phyloP scores from a whole-genome alignment of 2,329 filamentous ascomycete species.

The Aspergillus oerlinghausenensis region DNA sequence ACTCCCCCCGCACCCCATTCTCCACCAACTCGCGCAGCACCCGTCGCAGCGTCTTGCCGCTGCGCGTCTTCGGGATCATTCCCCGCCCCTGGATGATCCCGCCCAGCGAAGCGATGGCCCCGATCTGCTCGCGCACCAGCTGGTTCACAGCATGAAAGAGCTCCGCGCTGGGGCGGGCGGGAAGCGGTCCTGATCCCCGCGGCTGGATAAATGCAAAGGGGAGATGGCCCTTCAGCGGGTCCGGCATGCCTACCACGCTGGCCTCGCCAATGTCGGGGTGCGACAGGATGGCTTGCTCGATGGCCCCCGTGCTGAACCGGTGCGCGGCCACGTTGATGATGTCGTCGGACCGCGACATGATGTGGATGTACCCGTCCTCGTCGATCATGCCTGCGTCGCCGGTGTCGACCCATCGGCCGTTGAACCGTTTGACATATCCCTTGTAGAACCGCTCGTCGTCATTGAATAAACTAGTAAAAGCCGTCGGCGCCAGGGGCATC shows the following conservation, averaged over 20 bases:
- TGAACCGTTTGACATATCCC: conserved; percentile 77
- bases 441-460: conserved; percentile 83
- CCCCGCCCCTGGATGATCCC: conserved; percentile 79
- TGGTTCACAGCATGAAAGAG: conserved; percentile 44
- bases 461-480: conserved; percentile 78
- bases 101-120: conserved; percentile 77
- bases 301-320: conserved; percentile 78
- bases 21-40: conserved; percentile 81
- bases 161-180: conserved; percentile 35
- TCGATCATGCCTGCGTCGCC: conserved; percentile 88
- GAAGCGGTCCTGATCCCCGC: conserved; percentile 44
- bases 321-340: conserved; percentile 96
- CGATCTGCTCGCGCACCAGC: conserved; percentile 74
- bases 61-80: conserved; percentile 87
- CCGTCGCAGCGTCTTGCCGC: conserved; percentile 82
- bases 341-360: conserved; percentile 69
- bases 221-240: conserved; percentile 80
- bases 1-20: conserved; percentile 70
- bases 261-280: conserved; percentile 77
- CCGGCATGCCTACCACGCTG: conserved; percentile 80
- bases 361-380: conserved; percentile 60
- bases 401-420: conserved; percentile 81
- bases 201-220: conserved; percentile 83
- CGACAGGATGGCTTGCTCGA: conserved; percentile 84
- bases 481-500: conserved; percentile 77